These are phyloP conservation scores for Leccinum pachyderme DNA, from an alignment of 1,284 basidiomycete genomes.

Conservation along the genomic window DNA sequence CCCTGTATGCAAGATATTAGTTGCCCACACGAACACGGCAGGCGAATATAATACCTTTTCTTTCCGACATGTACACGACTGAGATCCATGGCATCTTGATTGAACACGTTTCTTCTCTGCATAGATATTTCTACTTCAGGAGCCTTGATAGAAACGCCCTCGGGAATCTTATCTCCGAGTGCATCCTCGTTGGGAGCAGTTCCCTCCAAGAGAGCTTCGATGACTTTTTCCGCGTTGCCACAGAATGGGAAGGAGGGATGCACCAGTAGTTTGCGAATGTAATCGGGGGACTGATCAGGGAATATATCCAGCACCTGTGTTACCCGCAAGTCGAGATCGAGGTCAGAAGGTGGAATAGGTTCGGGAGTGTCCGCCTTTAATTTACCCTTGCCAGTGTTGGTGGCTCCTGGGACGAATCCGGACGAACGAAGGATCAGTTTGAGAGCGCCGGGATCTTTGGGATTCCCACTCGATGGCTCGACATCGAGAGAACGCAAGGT, in stretches of 20 bases:
- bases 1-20: conserved; percentile 34
- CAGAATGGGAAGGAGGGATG: conserved; percentile 48
- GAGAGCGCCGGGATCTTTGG: conserved; percentile 52
- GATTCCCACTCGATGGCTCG: conserved; percentile 12
- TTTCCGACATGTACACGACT: conserved; percentile 64
- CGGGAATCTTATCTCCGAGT: conserved; percentile 15
- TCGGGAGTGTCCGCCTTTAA: conserved; percentile 21
- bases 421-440: conserved; percentile 60
- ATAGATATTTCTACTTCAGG: conserved; percentile 16
- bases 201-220: conserved; percentile 70
- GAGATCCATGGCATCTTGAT: conserved; percentile 67
- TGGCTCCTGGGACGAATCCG: conserved; percentile 40
- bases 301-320: conserved; percentile 71
- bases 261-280: conserved; percentile 56
- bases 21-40: conserved; percentile 3
- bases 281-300: conserved; percentile 52
- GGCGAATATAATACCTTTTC: conserved; percentile 47
- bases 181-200: conserved; percentile 52
- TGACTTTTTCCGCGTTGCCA: conserved; percentile 55
- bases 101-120: conserved; percentile 69
- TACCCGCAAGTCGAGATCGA: conserved; percentile 54
- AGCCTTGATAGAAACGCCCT: background rate
- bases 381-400: conserved; percentile 38
- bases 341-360: conserved; percentile 26
- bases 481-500: conserved; percentile 42